Percentiles rank a stretch among this genome's conserved stretches.
phyloP scores from a whole-genome alignment of 176 grass and related monocot genomes.

The Aegilops bicornis region DNA sequence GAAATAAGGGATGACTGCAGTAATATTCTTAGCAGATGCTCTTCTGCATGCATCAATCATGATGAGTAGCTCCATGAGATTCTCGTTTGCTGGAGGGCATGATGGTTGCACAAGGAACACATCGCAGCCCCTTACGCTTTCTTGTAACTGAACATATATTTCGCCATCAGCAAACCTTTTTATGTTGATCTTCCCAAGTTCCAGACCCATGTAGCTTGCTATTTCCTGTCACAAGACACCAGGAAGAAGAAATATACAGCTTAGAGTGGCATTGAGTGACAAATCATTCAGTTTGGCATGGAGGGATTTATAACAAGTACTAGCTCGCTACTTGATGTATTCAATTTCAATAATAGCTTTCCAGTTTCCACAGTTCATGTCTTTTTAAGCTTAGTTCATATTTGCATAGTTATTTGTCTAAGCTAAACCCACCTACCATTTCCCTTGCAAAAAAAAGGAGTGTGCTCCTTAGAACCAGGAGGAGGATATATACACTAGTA shows the following conservation, averaged over 20 bases:
- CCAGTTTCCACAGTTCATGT: not conserved
- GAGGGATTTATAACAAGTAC: not conserved
- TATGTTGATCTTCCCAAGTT: conserved; percentile 96
- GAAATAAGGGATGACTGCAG: conserved; percentile 98
- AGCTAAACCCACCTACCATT: not conserved
- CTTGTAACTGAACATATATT: conserved; percentile 99
- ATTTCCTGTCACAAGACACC: conserved; percentile 67
- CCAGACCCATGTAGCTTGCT: conserved; percentile 91
- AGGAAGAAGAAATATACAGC: not conserved
- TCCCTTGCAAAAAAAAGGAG: not conserved
- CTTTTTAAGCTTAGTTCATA: conserved; percentile 1
- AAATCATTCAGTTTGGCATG: not conserved
- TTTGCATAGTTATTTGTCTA: not conserved
- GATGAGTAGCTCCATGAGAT: conserved; percentile 97
- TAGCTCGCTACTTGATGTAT: not conserved
- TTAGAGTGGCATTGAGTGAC: not conserved
- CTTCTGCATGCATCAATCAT: conserved; percentile 99
- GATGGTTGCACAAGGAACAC: conserved; percentile 95
- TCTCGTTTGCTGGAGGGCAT: conserved; percentile 95
- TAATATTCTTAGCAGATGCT: conserved; percentile 98
- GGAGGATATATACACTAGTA: not conserved
- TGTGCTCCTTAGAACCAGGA: not conserved
- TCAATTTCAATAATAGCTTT: not conserved
- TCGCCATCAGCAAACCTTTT: conserved; percentile 94
- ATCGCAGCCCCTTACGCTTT: conserved; percentile 94